Evolutionary conservation across 106 monocot species (phyloP), one percentile per base, ranked within the genome.

Genomic region (Alisma plantagoaquatica): DNA sequence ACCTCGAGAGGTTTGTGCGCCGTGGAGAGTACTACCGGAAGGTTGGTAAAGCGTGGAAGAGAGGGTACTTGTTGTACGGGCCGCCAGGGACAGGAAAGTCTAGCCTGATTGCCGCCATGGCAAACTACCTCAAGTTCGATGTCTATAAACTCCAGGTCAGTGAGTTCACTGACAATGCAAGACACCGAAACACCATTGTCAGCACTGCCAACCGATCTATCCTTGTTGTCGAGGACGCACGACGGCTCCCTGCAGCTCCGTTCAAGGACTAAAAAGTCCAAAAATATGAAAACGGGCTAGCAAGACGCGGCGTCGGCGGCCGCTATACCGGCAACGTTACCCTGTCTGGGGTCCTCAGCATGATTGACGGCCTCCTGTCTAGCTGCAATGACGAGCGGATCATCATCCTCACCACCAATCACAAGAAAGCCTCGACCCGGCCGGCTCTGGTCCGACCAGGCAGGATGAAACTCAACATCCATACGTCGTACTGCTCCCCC

Each of bases 51-150:
- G 52, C 48, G 8, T 69, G 69, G 69, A 60, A 52, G 30, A 26
- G 69, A 42, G 59, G 69, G 50, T 69, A 69, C 48, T 53, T 69
- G 30, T 51, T 69, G 20, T 47, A 69, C 44, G 69, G 69, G 16
- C 61, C 69, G 10, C 44, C 69, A 20, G 69, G 69, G 14, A 69
- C 69, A 43, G 69, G 60, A 4, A 69, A 69, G 29, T 69, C 69
- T 23, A 60, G 43, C 60, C 61, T 69, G 50, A 58, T 35, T 42
- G 69, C 69, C 12, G 69, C 69, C 43, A 69, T 69, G 53, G 69
- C 60, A 14, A 69, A 45, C 4, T 61, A 59, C 53, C 61, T 69
- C 35, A 23, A 30, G 23, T 69, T 59, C 60, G 69, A 69, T 24
- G 27, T 69, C 6, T 69, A 69, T 46, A 53, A 69, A 10, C 53